phyloP scores from a whole-genome alignment of 2,329 filamentous ascomycete genomes.

The Arthroderma uncinatum region DNA sequence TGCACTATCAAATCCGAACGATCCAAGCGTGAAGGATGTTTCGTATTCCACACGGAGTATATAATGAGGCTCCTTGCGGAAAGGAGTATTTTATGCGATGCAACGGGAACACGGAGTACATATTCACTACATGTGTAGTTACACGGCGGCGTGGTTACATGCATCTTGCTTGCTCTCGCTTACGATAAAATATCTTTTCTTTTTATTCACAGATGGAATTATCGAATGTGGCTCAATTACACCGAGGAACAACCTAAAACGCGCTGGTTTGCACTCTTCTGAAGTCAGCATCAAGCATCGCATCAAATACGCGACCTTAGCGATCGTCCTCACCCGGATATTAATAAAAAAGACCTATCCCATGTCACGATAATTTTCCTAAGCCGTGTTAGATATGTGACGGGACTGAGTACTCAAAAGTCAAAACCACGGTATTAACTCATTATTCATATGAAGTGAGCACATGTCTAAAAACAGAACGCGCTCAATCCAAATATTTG shows the following conservation, averaged over 20 bases:
- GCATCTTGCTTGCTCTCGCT: not conserved
- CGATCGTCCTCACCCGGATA: not conserved
- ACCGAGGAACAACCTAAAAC: not conserved
- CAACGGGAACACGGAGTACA: not conserved
- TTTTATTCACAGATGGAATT: not conserved
- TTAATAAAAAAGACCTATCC: not conserved
- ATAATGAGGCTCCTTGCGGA: not conserved
- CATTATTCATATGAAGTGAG: too few relatives aligned
- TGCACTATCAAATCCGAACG: not conserved
- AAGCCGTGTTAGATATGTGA: too few relatives aligned
- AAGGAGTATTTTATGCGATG: not conserved
- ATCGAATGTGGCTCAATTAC: slow-evolving; percentile 2
- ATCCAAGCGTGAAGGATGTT: not conserved
- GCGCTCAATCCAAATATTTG: not conserved
- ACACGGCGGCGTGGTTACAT: not conserved
- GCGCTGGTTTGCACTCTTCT: not conserved
- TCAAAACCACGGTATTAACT: too few relatives aligned
- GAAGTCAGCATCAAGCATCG: not conserved
- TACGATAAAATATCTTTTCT: not conserved
- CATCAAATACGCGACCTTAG: not conserved
- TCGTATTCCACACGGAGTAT: not conserved
- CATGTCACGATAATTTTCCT: not conserved
- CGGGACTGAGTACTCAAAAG: too few relatives aligned
- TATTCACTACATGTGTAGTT: not conserved
- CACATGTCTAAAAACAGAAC: too few relatives aligned